phyloP scores from a whole-genome alignment of 225 moss, liverwort and hornwort genomes.

The Polytrichum commune region DNA sequence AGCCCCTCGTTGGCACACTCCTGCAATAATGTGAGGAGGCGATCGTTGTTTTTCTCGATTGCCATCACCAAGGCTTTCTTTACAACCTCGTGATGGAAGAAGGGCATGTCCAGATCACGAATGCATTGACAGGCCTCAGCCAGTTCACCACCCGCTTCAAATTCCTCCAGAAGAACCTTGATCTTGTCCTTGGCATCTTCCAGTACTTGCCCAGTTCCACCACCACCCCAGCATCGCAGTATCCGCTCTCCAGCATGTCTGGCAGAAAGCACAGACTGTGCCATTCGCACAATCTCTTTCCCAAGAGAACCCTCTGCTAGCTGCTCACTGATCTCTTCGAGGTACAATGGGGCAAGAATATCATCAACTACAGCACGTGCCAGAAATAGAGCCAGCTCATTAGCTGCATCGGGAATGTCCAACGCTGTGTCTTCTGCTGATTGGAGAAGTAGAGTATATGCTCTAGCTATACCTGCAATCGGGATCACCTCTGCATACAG shows the following conservation, averaged over 20 bases:
- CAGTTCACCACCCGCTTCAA: slow-evolving; percentile 89
- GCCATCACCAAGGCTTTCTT: slow-evolving; percentile 96
- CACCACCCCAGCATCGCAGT: slow-evolving; percentile 97
- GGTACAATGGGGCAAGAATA: slow-evolving; percentile 80
- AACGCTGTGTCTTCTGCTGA: slow-evolving; percentile 93
- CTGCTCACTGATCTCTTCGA: slow-evolving; percentile 94
- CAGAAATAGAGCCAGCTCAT: slow-evolving; percentile 81
- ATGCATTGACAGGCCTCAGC: slow-evolving; percentile 95
- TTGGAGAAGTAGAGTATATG: slow-evolving; percentile 81
- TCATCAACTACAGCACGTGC: slow-evolving; percentile 97
- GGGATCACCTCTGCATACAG: slow-evolving; percentile 94
- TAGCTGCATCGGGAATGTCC: slow-evolving; percentile 94
- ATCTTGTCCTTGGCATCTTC: slow-evolving; percentile 96
- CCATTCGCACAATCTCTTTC: slow-evolving; percentile 79
- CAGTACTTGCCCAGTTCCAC: slow-evolving; percentile 81
- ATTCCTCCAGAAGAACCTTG: slow-evolving; percentile 86
- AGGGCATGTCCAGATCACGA: slow-evolving; percentile 93
- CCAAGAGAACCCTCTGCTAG: slow-evolving; percentile 70
- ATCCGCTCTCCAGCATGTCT: slow-evolving; percentile 95
- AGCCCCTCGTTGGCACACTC: slow-evolving; percentile 89
- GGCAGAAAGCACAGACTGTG: slow-evolving; percentile 82
- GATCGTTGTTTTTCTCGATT: slow-evolving; percentile 89
- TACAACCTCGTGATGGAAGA: slow-evolving; percentile 98
- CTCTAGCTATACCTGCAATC: slow-evolving; percentile 71
- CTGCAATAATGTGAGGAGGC: slow-evolving; percentile 64